Conservation (phyloP, 2,329 filamentous ascomycete genomes). For the Pseudogymnoascus sp. region DNA sequence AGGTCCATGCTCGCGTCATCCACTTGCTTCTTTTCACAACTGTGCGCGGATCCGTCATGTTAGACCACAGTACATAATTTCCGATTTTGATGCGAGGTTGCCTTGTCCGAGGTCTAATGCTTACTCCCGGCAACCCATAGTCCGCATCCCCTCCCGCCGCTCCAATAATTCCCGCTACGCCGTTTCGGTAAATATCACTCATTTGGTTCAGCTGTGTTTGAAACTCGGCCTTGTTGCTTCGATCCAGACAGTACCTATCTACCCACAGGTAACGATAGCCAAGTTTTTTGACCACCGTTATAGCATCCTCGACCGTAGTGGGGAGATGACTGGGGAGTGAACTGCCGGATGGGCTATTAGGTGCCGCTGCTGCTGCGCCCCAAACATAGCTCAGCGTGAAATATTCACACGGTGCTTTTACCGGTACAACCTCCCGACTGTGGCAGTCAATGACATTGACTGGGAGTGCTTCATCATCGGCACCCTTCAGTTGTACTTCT, state of each 20-base stretch:
- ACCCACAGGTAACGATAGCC: slow-evolving; percentile 14
- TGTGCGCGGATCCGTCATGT: background rate
- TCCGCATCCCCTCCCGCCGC: slow-evolving; percentile 13
- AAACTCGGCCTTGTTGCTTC: slow-evolving; percentile 5
- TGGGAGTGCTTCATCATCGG: background rate
- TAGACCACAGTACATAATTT: slow-evolving; percentile 12
- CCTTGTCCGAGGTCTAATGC: background rate
- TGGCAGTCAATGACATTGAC: slow-evolving; percentile 11
- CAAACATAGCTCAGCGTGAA: slow-evolving; percentile 14
- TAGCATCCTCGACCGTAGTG: slow-evolving; percentile 13
- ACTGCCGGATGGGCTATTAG: background rate
- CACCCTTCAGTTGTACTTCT: background rate
- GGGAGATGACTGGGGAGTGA: slow-evolving; percentile 10
- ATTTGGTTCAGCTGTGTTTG: slow-evolving; percentile 11
- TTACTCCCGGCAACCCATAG: slow-evolving; percentile 14
- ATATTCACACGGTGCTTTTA: slow-evolving; percentile 7
- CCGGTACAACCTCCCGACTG: slow-evolving; percentile 5
- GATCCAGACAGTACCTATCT: slow-evolving; percentile 21
- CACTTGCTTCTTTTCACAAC: slow-evolving; percentile 12
- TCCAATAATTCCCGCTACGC: slow-evolving; percentile 12
- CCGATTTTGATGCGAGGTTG: background rate
- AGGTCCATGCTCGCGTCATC: slow-evolving; percentile 19
- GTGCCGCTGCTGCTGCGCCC: background rate
- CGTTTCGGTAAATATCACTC: slow-evolving; percentile 14
- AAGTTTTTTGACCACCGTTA: slow-evolving; percentile 10